Conservation (phyloP, 1,284 basidiomycete species). For the Stereum hirsutum region DNA sequence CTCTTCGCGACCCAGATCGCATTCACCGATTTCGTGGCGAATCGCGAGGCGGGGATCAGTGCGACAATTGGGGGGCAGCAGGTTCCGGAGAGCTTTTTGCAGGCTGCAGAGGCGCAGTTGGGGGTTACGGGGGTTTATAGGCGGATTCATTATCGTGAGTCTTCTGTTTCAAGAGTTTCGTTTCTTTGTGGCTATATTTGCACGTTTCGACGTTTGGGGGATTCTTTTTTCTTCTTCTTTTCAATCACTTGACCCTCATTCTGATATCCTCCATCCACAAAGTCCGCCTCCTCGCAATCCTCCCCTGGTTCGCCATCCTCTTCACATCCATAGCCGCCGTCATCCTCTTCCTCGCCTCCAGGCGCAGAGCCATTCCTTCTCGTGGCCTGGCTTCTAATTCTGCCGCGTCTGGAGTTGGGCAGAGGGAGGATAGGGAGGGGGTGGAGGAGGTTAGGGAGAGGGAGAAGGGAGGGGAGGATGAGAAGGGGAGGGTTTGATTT, state of each 20-base stretch:
- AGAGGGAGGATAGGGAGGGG: no score
- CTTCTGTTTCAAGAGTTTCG: not conserved
- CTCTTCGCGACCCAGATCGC: conserved; percentile 44
- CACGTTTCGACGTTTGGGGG: not conserved
- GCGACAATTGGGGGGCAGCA: conserved; percentile 29
- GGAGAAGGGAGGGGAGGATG: no score
- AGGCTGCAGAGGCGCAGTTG: conserved; percentile 24
- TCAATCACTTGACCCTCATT: not conserved
- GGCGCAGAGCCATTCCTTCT: no score
- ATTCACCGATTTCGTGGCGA: conserved; percentile 43
- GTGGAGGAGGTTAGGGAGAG: no score
- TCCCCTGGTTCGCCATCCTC: conserved; percentile 42
- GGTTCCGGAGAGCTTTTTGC: conserved; percentile 30
- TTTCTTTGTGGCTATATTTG: not conserved
- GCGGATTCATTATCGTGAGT: conserved; percentile 35
- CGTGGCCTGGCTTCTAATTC: no score
- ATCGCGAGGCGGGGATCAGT: conserved; percentile 32
- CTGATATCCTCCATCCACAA: not conserved
- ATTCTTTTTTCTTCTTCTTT: no score
- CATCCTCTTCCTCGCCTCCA: conserved; percentile 18
- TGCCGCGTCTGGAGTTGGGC: no score
- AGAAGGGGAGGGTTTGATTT: no score
- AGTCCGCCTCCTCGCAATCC: conserved; percentile 36
- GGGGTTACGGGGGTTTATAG: conserved; percentile 39
- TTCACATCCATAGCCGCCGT: conserved; percentile 28